These are phyloP conservation scores for Seiridium cupressi DNA, from an alignment of 2,329 filamentous ascomycete genomes.

Conservation along the genomic window DNA sequence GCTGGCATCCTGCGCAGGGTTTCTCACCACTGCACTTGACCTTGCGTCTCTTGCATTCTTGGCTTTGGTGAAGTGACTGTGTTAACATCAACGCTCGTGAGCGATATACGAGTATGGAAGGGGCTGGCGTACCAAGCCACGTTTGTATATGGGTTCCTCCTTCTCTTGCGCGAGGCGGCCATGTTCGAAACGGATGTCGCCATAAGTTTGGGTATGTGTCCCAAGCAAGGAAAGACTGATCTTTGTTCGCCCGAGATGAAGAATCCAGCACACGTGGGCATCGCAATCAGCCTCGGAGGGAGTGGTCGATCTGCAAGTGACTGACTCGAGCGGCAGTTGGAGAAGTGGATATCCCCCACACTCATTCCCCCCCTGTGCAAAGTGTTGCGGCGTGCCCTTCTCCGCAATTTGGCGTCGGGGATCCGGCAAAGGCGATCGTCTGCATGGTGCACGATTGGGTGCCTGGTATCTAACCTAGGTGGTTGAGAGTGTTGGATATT, in stretches of 20 bases:
- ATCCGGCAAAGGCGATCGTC: no score
- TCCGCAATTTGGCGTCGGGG: background rate
- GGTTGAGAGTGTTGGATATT: no score
- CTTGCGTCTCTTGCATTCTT: conserved; percentile 8
- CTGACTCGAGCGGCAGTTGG: background rate
- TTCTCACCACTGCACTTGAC: conserved; percentile 6
- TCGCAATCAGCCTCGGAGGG: background rate
- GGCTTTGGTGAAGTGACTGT: background rate
- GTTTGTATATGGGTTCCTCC: conserved; percentile 3
- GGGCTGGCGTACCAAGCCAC: background rate
- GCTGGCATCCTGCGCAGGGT: background rate
- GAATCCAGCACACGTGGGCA: background rate
- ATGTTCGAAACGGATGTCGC: background rate
- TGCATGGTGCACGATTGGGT: no score
- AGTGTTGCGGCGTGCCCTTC: background rate
- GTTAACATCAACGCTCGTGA: background rate
- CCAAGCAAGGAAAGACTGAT: background rate
- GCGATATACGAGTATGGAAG: background rate
- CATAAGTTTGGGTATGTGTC: background rate
- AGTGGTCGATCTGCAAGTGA: background rate
- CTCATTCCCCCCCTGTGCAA: background rate
- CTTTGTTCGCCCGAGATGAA: background rate
- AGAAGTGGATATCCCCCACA: background rate
- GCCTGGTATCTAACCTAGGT: no score
- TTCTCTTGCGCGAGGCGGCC: background rate